Conservation (phyloP, 805 yeast genomes). For the Metschnikowia kofuensis region DNA sequence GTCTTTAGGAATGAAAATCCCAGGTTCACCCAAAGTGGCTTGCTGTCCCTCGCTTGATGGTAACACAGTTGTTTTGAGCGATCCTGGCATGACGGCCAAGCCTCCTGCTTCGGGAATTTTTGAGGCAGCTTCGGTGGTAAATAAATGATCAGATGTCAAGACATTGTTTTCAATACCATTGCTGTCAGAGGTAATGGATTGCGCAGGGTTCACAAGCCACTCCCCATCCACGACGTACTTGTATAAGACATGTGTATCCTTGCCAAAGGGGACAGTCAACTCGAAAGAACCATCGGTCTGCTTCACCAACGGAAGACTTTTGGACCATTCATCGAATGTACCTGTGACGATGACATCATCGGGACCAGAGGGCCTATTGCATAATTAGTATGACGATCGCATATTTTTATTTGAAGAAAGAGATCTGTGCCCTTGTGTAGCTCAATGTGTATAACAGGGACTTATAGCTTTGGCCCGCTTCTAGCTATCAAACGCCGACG, state of each 20-base stretch:
- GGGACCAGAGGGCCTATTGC: conserved; percentile 43
- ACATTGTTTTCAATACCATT: conserved; percentile 53
- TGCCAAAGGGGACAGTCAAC: conserved; percentile 50
- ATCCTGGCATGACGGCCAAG: conserved; percentile 11
- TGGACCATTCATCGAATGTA: conserved; percentile 49
- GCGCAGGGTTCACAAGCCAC: conserved; percentile 48
- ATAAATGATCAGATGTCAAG: conserved; percentile 37
- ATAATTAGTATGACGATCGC: conserved; percentile 22
- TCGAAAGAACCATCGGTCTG: conserved; percentile 59
- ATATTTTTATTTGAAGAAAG: too few relatives aligned
- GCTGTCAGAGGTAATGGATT: conserved; percentile 44
- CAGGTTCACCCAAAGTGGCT: conserved; percentile 65
- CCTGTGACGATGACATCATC: conserved; percentile 65
- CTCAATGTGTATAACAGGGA: too few relatives aligned
- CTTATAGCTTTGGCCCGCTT: too few relatives aligned
- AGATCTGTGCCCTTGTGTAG: too few relatives aligned
- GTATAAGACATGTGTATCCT: conserved; percentile 44
- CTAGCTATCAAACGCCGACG: too few relatives aligned
- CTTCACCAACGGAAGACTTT: conserved; percentile 57
- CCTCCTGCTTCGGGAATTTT: conserved; percentile 19
- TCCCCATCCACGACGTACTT: conserved; percentile 71
- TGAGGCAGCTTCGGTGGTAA: conserved; percentile 10
- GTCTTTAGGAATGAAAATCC: conserved; percentile 62
- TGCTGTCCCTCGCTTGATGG: conserved; percentile 45
- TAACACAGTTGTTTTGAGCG: conserved; percentile 40